Conservation (phyloP, 306 rosid species). For the Geum urbanum region DNA sequence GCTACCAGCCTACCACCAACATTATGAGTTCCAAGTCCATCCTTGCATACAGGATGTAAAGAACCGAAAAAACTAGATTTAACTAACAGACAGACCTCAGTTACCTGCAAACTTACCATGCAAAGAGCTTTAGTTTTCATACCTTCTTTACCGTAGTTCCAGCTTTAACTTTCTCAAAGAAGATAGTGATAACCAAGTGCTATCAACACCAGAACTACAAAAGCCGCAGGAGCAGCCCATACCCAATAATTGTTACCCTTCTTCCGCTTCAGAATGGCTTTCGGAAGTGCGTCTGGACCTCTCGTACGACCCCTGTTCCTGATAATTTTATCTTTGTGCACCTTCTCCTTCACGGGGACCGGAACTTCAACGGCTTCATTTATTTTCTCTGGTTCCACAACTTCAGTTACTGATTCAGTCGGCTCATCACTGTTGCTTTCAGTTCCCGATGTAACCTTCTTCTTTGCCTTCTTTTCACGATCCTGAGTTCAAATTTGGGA, state of each 20-base stretch:
- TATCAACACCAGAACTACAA: conserved; percentile 38
- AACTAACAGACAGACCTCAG: conserved; percentile 36
- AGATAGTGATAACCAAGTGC: conserved; percentile 59
- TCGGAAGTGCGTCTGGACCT: conserved; percentile 48
- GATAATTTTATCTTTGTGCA: conserved; percentile 43
- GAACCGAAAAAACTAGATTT: conserved; percentile 43
- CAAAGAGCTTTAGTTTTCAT: conserved; percentile 36
- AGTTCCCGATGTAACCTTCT: conserved; percentile 45
- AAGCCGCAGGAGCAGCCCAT: conserved; percentile 67
- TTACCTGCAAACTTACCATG: conserved; percentile 16
- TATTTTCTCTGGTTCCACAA: conserved; percentile 47
- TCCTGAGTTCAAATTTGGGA: conserved; percentile 42
- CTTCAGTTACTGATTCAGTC: conserved; percentile 36
- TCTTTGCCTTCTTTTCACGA: conserved; percentile 88
- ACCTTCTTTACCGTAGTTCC: conserved; percentile 28
- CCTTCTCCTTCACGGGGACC: conserved; percentile 41
- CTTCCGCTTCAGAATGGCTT: conserved; percentile 64
- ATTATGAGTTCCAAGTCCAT: conserved; percentile 45
- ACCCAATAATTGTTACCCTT: conserved; percentile 54
- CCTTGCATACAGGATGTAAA: conserved; percentile 41
- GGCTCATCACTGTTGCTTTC: conserved; percentile 44
- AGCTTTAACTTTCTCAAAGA: conserved; percentile 24
- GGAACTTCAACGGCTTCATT: conserved; percentile 37
- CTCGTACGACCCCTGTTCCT: conserved; percentile 52
- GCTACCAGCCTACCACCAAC: conserved; percentile 42